Conservation (phyloP, 2,329 filamentous ascomycete species). For the Sclerotinia trifoliorum region DNA sequence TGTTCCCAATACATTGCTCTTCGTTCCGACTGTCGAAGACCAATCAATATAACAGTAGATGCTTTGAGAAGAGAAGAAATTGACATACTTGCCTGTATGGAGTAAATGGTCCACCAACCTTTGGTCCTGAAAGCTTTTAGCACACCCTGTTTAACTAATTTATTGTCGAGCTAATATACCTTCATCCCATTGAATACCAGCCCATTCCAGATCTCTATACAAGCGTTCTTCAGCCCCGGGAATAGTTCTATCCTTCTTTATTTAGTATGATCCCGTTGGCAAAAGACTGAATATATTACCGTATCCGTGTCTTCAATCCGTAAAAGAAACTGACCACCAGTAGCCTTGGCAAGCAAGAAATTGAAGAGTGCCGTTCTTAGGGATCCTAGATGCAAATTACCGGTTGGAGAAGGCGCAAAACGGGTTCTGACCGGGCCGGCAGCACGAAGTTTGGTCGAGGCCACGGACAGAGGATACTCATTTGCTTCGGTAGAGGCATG, state of each 20-base stretch:
- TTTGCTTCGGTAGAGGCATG: slow-evolving; percentile 12
- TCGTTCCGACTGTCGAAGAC: slow-evolving; percentile 67
- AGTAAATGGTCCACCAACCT: slow-evolving; percentile 75
- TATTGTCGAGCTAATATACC: slow-evolving; percentile 46
- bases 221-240: slow-evolving; percentile 74
- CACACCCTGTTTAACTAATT: not conserved
- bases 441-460: slow-evolving; percentile 42
- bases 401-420: slow-evolving; percentile 94
- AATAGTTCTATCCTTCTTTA: slow-evolving; percentile 64
- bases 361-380: slow-evolving; percentile 94
- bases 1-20: slow-evolving; percentile 70
- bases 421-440: slow-evolving; percentile 68
- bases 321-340: slow-evolving; percentile 84
- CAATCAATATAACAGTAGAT: not conserved
- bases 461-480: slow-evolving; percentile 25
- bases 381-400: slow-evolving; percentile 88
- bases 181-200: slow-evolving; percentile 91
- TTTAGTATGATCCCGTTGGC: slow-evolving; percentile 25
- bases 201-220: slow-evolving; percentile 81
- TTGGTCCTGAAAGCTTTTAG: slow-evolving; percentile 58
- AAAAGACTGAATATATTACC: slow-evolving; percentile 46
- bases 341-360: slow-evolving; percentile 83
- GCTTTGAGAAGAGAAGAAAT: slow-evolving; percentile 22
- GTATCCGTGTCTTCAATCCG: slow-evolving; percentile 95
- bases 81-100: slow-evolving; percentile 75